Conservation (phyloP, 495 filamentous ascomycete genomes). For the Penicillium pancosmium region DNA sequence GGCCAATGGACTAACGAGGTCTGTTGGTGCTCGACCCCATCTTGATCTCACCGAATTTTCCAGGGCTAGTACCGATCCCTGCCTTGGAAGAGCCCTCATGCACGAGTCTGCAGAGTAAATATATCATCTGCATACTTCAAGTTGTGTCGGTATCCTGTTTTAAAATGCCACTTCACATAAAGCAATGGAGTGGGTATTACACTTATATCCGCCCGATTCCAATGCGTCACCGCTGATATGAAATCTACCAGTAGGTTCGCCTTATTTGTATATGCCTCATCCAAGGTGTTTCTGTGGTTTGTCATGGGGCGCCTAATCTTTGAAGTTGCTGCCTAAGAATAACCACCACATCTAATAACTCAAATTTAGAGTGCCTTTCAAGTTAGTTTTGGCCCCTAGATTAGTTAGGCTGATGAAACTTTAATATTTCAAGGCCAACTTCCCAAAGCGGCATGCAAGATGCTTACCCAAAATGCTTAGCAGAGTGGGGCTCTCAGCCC, state of each 20-base stretch:
- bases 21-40: not conserved
- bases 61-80: too few relatives aligned
- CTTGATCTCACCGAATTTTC: too few relatives aligned
- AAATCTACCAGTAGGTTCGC: not conserved
- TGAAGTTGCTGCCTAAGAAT: not conserved
- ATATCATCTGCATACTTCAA: too few relatives aligned
- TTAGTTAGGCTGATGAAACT: too few relatives aligned
- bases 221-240: too few relatives aligned
- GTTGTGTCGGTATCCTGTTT: too few relatives aligned
- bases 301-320: not conserved
- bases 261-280: not conserved
- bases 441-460: slow-evolving; percentile 13
- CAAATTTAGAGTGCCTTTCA: too few relatives aligned
- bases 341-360: not conserved
- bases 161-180: not conserved
- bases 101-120: not conserved
- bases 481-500: slow-evolving; percentile 1
- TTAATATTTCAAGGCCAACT: not conserved
- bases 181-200: not conserved
- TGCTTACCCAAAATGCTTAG: slow-evolving; percentile 5
- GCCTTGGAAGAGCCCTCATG: not conserved
- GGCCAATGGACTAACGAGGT: not conserved
- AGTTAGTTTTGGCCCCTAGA: too few relatives aligned
- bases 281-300: not conserved
- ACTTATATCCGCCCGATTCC: too few relatives aligned